phyloP scores from a whole-genome alignment of 1,139 yeast species.

The Yamadazyma mexicana region DNA sequence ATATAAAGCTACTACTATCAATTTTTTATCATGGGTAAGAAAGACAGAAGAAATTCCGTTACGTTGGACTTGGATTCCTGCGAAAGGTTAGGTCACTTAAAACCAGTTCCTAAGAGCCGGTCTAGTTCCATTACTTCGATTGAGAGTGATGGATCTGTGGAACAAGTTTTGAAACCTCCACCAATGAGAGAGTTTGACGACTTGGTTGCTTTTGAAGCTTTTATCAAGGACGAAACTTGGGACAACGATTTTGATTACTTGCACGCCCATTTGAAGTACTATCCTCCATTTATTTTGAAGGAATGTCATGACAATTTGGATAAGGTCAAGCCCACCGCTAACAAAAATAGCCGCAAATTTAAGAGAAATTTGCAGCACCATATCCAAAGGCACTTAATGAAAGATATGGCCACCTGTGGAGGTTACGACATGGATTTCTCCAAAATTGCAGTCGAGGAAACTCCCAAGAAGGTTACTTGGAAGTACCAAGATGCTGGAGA shows the following conservation, averaged over 20 bases:
- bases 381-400: slow-evolving; percentile 65
- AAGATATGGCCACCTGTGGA: slow-evolving; percentile 62
- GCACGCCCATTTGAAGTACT: slow-evolving; percentile 65
- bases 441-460: slow-evolving; percentile 50
- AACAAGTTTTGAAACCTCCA: slow-evolving; percentile 38
- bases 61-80: slow-evolving; percentile 38
- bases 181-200: slow-evolving; percentile 59
- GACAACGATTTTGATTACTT: slow-evolving; percentile 71
- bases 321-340: slow-evolving; percentile 70
- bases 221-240: slow-evolving; percentile 70
- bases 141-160: slow-evolving; percentile 37
- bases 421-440: slow-evolving; percentile 58
- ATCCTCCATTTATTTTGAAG: slow-evolving; percentile 71
- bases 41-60: slow-evolving; percentile 24
- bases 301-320: slow-evolving; percentile 71
- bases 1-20: slow-evolving; percentile 7
- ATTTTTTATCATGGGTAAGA: slow-evolving; percentile 20
- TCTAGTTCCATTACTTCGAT: slow-evolving; percentile 31
- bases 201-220: slow-evolving; percentile 60
- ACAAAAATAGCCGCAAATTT: slow-evolving; percentile 69
- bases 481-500: slow-evolving; percentile 51
- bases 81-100: slow-evolving; percentile 40
- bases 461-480: slow-evolving; percentile 49
- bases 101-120: slow-evolving; percentile 39
- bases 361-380: slow-evolving; percentile 77